Conservation (phyloP, 805 yeast species). For the Torulaspora microellipsoides region DNA sequence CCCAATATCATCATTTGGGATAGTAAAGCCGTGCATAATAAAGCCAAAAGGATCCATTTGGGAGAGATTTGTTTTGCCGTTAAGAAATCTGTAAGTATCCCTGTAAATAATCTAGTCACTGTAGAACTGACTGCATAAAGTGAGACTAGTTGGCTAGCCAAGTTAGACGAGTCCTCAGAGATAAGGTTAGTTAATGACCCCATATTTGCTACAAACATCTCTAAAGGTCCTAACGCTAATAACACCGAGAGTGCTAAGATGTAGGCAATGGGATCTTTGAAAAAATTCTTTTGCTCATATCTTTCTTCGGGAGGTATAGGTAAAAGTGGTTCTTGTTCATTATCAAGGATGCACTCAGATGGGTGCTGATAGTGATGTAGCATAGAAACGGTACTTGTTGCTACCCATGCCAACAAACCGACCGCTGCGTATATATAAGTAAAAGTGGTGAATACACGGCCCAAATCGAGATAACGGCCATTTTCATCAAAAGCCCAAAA, state of each 20-base stretch:
- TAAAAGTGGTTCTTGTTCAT: conserved; percentile 20
- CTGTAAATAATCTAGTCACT: conserved; percentile 58
- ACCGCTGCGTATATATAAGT: conserved; percentile 49
- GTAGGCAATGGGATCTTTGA: conserved; percentile 58
- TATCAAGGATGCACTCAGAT: conserved; percentile 10
- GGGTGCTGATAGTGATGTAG: conserved; percentile 36
- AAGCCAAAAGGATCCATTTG: conserved; percentile 30
- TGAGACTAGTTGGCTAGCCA: conserved; percentile 45
- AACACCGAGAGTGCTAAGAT: conserved; percentile 59
- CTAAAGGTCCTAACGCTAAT: conserved; percentile 75
- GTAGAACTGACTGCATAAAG: conserved; percentile 69
- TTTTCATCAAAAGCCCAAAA: conserved; percentile 33
- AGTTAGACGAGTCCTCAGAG: conserved; percentile 13
- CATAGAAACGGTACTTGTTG: conserved; percentile 61
- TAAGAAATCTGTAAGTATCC: conserved; percentile 62
- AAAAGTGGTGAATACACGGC: conserved; percentile 50
- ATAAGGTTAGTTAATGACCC: conserved; percentile 58
- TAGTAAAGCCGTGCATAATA: conserved; percentile 35
- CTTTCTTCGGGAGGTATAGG: conserved; percentile 35
- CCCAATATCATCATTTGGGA: conserved; percentile 35
- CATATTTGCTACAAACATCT: conserved; percentile 77
- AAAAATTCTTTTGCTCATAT: conserved; percentile 29
- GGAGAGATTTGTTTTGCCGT: conserved; percentile 31
- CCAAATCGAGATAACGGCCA: conserved; percentile 40
- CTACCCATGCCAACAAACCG: conserved; percentile 56